Evolutionary conservation across 2,329 filamentous ascomycete genomes (phyloP).

Genomic region (Aspergillus sp.): DNA sequence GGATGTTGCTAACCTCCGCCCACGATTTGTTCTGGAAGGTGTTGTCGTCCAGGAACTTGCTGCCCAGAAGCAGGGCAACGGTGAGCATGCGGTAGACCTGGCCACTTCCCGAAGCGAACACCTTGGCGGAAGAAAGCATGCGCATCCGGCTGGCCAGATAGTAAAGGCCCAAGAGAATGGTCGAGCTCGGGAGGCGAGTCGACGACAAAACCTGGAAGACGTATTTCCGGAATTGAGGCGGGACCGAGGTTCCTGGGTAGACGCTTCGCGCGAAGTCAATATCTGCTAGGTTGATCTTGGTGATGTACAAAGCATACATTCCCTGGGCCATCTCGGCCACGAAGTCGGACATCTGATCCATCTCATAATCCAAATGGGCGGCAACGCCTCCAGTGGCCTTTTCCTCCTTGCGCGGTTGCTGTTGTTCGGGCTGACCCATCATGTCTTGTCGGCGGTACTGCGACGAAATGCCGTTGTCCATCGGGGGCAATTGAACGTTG

Average conservation of each 20-base stretch:
- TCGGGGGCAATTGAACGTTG: conserved; percentile 40
- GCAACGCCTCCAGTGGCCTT: conserved; percentile 82
- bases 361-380: conserved; percentile 92
- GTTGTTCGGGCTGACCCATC: conserved; percentile 35
- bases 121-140: conserved; percentile 59
- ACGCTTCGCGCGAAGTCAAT: conserved; percentile 65
- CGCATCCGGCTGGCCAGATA: conserved; percentile 84
- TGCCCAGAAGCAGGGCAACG: conserved; percentile 78
- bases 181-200: conserved; percentile 84
- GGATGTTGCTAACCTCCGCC: conserved; percentile 91
- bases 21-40: conserved; percentile 97
- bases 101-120: conserved; percentile 59
- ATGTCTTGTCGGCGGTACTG: conserved; percentile 44
- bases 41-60: conserved; percentile 96
- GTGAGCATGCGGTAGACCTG: conserved; percentile 87
- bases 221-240: conserved; percentile 82
- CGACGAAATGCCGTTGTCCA: conserved; percentile 41
- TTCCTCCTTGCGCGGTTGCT: conserved; percentile 55
- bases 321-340: conserved; percentile 83
- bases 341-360: conserved; percentile 94
- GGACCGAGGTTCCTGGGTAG: conserved; percentile 60
- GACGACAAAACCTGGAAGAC: conserved; percentile 87
- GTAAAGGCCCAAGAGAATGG: conserved; percentile 85
- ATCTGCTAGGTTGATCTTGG: conserved; percentile 59
- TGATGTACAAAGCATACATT: conserved; percentile 62